phyloP scores from a whole-genome alignment of 805 yeast genomes.

The Candida jianshihensis region DNA sequence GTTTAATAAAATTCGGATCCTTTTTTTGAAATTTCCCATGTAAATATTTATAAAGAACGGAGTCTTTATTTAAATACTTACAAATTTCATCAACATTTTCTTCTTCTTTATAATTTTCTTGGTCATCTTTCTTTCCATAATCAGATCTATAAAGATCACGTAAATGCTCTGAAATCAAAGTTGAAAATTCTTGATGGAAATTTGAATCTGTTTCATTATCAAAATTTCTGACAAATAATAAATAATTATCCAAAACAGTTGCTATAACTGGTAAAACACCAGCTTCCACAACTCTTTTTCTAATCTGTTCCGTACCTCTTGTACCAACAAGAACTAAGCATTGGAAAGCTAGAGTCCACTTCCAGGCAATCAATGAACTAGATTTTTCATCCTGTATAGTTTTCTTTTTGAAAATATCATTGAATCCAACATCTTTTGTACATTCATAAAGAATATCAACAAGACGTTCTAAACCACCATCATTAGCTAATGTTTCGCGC shows the following conservation, averaged over 20 bases:
- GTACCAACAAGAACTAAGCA: conserved; percentile 89
- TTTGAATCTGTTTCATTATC: conserved; percentile 19
- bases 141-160: not conserved
- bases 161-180: conserved; percentile 6
- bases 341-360: conserved; percentile 94
- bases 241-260: conserved; percentile 84
- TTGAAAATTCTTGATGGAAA: conserved; percentile 12
- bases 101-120: conserved; percentile 3
- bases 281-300: conserved; percentile 83
- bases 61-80: not conserved
- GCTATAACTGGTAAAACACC: conserved; percentile 89
- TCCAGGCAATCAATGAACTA: conserved; percentile 75
- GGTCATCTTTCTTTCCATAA: not conserved
- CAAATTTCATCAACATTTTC: conserved; percentile 1
- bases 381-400: conserved; percentile 26
- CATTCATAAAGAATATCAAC: conserved; percentile 84
- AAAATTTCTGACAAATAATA: conserved; percentile 32
- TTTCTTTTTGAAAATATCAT: conserved; percentile 10
- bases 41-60: not conserved
- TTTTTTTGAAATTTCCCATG: not conserved
- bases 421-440: conserved; percentile 11
- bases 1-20: too few relatives aligned
- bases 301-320: conserved; percentile 80
- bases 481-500: conserved; percentile 79
- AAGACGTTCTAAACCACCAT: conserved; percentile 88